These are phyloP conservation scores for Torulaspora maleeae DNA, from an alignment of 805 yeast species.

Conservation along the genomic window DNA sequence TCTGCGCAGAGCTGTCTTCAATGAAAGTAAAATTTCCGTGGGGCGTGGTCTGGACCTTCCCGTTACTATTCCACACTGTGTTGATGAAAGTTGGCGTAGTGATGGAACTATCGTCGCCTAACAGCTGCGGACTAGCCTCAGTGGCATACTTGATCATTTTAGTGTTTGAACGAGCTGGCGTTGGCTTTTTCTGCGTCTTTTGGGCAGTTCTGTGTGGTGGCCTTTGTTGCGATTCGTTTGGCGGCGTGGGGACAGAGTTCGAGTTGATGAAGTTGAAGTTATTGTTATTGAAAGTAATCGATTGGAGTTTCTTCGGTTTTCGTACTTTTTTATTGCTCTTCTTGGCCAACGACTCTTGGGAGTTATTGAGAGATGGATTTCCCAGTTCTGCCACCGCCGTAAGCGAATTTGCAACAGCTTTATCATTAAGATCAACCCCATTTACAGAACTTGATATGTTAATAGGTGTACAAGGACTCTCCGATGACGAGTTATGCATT, in stretches of 20 bases:
- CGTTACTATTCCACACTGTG: slow-evolving; percentile 8
- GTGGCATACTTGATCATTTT: slow-evolving; percentile 6
- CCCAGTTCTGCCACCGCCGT: slow-evolving; percentile 17
- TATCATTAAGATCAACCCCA: slow-evolving; percentile 5
- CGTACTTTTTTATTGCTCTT: slow-evolving; percentile 11
- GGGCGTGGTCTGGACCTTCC: slow-evolving; percentile 7
- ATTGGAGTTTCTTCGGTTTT: slow-evolving; percentile 9
- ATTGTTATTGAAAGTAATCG: slow-evolving; percentile 8
- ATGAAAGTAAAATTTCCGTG: slow-evolving; percentile 8
- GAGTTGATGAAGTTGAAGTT: slow-evolving; percentile 9
- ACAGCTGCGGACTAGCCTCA: slow-evolving; percentile 9
- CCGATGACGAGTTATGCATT: slow-evolving; percentile 7
- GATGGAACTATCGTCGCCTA: slow-evolving; percentile 7
- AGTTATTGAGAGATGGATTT: background rate
- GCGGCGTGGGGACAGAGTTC: slow-evolving; percentile 14
- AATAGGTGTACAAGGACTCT: slow-evolving; percentile 14
- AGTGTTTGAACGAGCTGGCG: slow-evolving; percentile 1
- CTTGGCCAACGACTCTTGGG: slow-evolving; percentile 6
- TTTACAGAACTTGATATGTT: slow-evolving; percentile 4
- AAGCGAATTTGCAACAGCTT: slow-evolving; percentile 14
- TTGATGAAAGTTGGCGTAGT: slow-evolving; percentile 9
- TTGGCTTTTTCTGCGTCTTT: slow-evolving; percentile 8
- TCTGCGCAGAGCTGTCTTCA: slow-evolving; percentile 4
- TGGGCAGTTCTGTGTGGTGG: slow-evolving; percentile 3
- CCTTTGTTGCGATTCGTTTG: slow-evolving; percentile 6